Evolutionary conservation across 495 filamentous ascomycete species (phyloP).

Genomic region (Cercophora newfieldiana): DNA sequence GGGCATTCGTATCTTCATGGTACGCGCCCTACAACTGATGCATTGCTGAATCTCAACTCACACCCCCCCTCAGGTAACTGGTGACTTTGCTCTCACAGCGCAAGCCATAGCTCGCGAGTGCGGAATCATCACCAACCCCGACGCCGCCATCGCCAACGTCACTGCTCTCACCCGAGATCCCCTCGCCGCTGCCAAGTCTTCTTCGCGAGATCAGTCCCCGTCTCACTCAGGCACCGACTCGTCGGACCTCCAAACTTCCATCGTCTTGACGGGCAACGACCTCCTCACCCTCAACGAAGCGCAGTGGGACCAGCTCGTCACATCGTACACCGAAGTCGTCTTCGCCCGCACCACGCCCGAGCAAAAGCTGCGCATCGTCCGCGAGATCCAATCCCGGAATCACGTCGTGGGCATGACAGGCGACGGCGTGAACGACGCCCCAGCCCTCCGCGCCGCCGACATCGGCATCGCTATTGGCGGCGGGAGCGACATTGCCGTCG

Average conservation of each 20-base stretch:
- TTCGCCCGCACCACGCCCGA: constrained; percentile 74
- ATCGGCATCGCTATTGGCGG: constrained; percentile 78
- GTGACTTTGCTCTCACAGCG: constrained; percentile 71
- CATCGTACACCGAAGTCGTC: constrained; percentile 48
- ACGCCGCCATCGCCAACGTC: constrained; percentile 39
- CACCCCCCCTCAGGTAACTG: constrained; percentile 54
- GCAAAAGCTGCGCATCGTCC: constrained; percentile 74
- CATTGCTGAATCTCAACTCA: not conserved
- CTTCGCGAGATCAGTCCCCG: constrained; percentile 11
- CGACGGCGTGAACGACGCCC: constrained; percentile 84
- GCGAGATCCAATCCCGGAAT: constrained; percentile 59
- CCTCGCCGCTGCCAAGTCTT: constrained; percentile 3
- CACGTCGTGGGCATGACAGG: constrained; percentile 62
- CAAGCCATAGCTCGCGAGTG: constrained; percentile 66
- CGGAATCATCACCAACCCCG: constrained; percentile 59
- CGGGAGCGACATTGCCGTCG: constrained; percentile 75
- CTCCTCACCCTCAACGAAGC: constrained; percentile 53
- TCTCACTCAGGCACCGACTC: not conserved
- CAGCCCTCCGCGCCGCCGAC: constrained; percentile 71
- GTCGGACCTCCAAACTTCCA: constrained; percentile 25
- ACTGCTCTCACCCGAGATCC: constrained; percentile 40
- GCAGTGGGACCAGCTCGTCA: constrained; percentile 45
- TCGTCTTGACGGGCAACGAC: constrained; percentile 59
- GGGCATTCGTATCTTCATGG: constrained; percentile 66
- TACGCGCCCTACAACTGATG: constrained; percentile 2